Base-by-base conservation (phyloP, 495 filamentous ascomycete species). In the Tuber melanosporum region DNA sequence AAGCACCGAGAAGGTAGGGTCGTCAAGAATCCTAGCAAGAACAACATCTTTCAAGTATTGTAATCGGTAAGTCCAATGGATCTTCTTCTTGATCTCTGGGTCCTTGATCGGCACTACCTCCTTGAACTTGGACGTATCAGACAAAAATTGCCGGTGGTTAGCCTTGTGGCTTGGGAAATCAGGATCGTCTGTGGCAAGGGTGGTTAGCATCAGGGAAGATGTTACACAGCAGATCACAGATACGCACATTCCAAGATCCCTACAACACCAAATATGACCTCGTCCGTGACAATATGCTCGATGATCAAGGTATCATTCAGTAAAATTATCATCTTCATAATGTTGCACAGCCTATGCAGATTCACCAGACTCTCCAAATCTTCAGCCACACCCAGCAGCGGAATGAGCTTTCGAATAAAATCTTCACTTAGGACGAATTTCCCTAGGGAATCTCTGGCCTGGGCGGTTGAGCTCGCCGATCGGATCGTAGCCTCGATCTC, bases 41-140 rank as follows among this genome's bases (percentile, higher is more conserved):
- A 99, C 95, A 73, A 99, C 95, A 81, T 99, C 95, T 84, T 98
- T 99, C n/a, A 99, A 87, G 83, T 99, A 99, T 82, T 97, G 95
- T 32, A 99, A 85, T 73, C 95, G 93, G 86, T 96, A 99, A 2
- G 95, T 98, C 84, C 92, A 91, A 80, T 97, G 94, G 49, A 99
- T 99, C 87, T 98, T 98, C 81, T 90, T 91, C 79, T 90, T 90
- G 76, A 98, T 92, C 22, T 88, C 84, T 19, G 88, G 87, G 75
- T 97, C 93, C 79, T 93, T 91, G 76, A 98, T 97, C 69, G 89
- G 92, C 15, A 99, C 94, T 39, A 99, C 96, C 86, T 99, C 95
- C 85, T 97, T 98, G 84, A 93, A 99, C 79, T 92, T 90, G 9
- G 93, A 92, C 78, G 93, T 90, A 84, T 95, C 93, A 77, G 90